Evolutionary conservation across 2,329 filamentous ascomycete species (phyloP).

Genomic region (Pyricularia sp.): DNA sequence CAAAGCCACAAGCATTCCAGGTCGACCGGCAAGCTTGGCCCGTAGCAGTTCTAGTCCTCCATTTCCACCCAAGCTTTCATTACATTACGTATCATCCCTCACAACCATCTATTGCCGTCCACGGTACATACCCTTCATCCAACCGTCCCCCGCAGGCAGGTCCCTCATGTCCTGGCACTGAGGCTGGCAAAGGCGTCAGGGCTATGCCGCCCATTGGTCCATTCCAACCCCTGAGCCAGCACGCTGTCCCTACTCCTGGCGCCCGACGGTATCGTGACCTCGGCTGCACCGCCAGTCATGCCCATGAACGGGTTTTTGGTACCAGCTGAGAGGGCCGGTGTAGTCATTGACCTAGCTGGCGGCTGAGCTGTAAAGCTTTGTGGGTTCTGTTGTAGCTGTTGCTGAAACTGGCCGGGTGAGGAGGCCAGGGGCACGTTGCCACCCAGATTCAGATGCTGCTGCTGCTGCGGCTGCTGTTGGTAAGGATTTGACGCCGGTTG

Average conservation of each 20-base stretch:
- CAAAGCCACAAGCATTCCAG: background rate
- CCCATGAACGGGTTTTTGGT: conserved; percentile 51
- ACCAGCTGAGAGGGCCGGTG: conserved; percentile 15
- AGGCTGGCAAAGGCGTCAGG: conserved; percentile 73
- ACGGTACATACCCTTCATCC: background rate
- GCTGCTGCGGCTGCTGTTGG: conserved; percentile 17
- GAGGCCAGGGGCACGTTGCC: conserved; percentile 12
- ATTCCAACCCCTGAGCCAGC: conserved; percentile 54
- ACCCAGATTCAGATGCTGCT: conserved; percentile 19
- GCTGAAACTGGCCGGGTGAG: conserved; percentile 9
- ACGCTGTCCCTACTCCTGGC: conserved; percentile 64
- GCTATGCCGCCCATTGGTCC: conserved; percentile 63
- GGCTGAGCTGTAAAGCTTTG: conserved; percentile 8
- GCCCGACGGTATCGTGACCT: conserved; percentile 11
- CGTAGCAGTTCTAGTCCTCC: background rate
- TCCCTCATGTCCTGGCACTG: conserved; percentile 48
- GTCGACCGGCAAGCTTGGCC: background rate
- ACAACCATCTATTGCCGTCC: background rate
- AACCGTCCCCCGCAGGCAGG: background rate
- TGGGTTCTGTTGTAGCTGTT: conserved; percentile 12
- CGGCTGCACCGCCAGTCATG: conserved; percentile 15
- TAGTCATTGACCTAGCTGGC: background rate
- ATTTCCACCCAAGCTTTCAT: background rate
- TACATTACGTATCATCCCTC: background rate
- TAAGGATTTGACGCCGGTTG: conserved; percentile 35